A percentile compares a stretch with the other conserved stretches of the same genome.
phyloP scores from a whole-genome alignment of 169 alveolate species.

The Cryptosporidium sp. region DNA sequence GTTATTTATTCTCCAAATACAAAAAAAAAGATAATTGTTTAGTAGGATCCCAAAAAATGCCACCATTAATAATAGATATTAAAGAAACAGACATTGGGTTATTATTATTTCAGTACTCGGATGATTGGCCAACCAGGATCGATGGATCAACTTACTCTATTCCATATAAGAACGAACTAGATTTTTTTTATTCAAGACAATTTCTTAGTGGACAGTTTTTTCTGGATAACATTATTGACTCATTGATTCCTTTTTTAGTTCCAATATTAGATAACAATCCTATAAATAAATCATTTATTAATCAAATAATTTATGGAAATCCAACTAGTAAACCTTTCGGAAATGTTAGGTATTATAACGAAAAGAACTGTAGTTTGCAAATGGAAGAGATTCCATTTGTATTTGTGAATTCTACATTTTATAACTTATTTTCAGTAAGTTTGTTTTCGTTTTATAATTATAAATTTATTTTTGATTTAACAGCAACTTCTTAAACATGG shows the following conservation, averaged over 20 bases:
- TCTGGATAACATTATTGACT: slow-evolving; percentile 24
- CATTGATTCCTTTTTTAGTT: slow-evolving; percentile 1
- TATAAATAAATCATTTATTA: slow-evolving; percentile 13
- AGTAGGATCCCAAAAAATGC: slow-evolving; percentile 27
- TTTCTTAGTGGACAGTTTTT: slow-evolving; percentile 55
- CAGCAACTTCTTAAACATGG: slow-evolving; percentile 28
- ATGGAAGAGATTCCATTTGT: slow-evolving; percentile 46
- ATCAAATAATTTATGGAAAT: slow-evolving; percentile 24
- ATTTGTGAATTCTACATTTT: slow-evolving; percentile 34
- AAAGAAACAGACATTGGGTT: slow-evolving; percentile 42
- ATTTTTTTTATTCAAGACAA: slow-evolving; percentile 47
- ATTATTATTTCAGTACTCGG: slow-evolving; percentile 17
- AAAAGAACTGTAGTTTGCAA: slow-evolving; percentile 7
- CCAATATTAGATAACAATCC: slow-evolving; percentile 21
- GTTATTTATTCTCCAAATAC: slow-evolving; percentile 30
- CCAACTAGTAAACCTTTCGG: slow-evolving; percentile 5
- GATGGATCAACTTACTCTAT: slow-evolving; percentile 14
- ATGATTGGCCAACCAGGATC: neutral
- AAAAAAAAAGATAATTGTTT: slow-evolving; percentile 13
- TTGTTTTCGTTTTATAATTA: neutral
- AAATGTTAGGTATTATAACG: slow-evolving; percentile 1
- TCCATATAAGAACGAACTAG: neutral
- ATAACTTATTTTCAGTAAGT: slow-evolving; percentile 46
- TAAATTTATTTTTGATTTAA: neutral
- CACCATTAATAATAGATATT: slow-evolving; percentile 27